Conservation (phyloP, 805 yeast genomes). For the Yarrowia deformans region DNA sequence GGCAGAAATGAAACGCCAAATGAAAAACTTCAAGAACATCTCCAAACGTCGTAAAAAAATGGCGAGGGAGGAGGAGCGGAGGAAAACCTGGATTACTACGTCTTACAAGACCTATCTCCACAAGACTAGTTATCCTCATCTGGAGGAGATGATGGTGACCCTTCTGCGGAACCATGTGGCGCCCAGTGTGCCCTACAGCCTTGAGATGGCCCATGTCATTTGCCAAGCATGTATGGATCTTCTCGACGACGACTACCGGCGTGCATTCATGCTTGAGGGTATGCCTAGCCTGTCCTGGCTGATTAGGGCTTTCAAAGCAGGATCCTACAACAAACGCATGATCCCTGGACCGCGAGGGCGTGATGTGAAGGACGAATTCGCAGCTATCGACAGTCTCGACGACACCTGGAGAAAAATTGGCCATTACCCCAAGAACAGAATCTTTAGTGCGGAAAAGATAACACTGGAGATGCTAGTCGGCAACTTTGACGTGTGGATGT, state of each 20-base stretch:
- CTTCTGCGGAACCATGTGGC: neutral
- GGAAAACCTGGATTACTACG: neutral
- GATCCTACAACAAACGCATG: neutral
- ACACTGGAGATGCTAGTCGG: neutral
- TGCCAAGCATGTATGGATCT: neutral
- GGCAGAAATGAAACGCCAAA: too few species aligned
- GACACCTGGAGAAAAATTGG: neutral
- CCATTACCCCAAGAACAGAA: neutral
- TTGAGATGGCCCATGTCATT: neutral
- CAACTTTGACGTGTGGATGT: neutral
- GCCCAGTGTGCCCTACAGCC: neutral
- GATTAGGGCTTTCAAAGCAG: neutral
- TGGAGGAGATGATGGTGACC: neutral
- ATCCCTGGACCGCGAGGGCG: neutral
- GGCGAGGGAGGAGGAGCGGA: neutral
- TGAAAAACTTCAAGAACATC: neutral
- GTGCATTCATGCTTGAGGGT: neutral
- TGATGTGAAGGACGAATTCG: neutral
- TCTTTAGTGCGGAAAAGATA: neutral
- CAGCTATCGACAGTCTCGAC: neutral
- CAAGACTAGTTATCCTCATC: neutral
- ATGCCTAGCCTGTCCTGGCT: neutral
- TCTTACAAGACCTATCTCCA: neutral
- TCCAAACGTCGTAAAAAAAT: too few species aligned
- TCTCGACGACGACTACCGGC: neutral